Conservation (phyloP, 495 filamentous ascomycete genomes). For the Evernia prunastri region DNA sequence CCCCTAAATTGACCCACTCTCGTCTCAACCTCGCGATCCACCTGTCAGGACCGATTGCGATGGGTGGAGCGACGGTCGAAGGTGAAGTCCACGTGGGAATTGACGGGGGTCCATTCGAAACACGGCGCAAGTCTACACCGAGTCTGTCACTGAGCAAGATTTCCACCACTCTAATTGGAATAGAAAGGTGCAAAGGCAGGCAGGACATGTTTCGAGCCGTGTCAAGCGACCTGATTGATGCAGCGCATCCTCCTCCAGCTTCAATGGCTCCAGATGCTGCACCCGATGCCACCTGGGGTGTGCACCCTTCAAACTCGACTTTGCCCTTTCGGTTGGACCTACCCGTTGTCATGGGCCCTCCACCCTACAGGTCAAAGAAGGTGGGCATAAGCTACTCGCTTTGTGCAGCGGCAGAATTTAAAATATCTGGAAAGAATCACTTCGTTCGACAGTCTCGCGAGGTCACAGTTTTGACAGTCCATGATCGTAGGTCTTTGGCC, state of each 20-base stretch:
- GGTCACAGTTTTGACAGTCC: conserved; percentile 29
- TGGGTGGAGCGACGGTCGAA: conserved; percentile 39
- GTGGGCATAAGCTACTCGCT: conserved; percentile 48
- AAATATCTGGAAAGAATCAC: conserved; percentile 35
- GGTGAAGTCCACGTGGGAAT: conserved; percentile 35
- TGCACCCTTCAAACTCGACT: conserved; percentile 38
- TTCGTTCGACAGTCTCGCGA: conserved; percentile 33
- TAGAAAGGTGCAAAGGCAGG: conserved; percentile 38
- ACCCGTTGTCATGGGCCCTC: conserved; percentile 49
- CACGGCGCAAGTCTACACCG: conserved; percentile 19
- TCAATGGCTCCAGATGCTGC: conserved; percentile 40
- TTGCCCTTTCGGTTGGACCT: conserved; percentile 48
- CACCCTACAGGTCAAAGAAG: conserved; percentile 46
- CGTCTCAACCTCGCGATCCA: conserved; percentile 32
- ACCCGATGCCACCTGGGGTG: conserved; percentile 40
- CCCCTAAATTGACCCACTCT: conserved; percentile 31
- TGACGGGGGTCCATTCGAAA: conserved; percentile 29
- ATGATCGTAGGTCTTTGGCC: conserved; percentile 29
- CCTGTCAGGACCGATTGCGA: conserved; percentile 35
- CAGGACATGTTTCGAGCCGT: conserved; percentile 45
- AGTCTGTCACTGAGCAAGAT: conserved; percentile 38
- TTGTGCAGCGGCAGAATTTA: conserved; percentile 34
- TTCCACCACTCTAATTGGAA: conserved; percentile 45
- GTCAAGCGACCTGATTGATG: conserved; percentile 46
- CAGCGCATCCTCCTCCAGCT: conserved; percentile 42